These are phyloP conservation scores for Fusarium pseudoanthophilum DNA, from an alignment of 2,329 filamentous ascomycete species.

Conservation along the genomic window DNA sequence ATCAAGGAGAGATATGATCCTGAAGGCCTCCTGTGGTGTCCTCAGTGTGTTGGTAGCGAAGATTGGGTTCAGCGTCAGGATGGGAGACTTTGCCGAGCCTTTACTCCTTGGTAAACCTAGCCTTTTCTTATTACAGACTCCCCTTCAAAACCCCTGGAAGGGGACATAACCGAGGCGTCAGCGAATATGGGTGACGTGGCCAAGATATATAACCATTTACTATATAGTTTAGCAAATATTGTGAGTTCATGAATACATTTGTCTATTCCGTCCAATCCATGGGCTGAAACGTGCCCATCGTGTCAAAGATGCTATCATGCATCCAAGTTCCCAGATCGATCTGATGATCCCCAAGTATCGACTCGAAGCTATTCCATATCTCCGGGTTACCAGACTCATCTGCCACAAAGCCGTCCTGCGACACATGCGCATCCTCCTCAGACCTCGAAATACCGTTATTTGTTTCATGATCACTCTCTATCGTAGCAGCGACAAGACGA, in stretches of 20 bases:
- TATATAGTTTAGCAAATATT: too few species aligned
- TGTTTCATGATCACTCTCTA: not conserved
- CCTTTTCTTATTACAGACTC: too few species aligned
- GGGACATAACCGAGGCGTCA: too few species aligned
- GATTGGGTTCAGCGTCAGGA: not conserved
- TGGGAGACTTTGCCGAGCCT: not conserved
- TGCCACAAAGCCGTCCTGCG: not conserved
- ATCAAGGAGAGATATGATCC: not conserved
- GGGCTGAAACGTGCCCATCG: not conserved
- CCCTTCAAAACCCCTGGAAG: too few species aligned
- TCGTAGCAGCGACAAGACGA: not conserved
- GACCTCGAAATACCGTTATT: accelerated
- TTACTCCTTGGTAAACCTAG: not conserved
- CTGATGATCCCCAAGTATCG: not conserved
- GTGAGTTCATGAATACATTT: accelerated
- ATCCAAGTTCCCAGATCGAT: slow-evolving; percentile 3
- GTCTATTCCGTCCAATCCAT: not conserved
- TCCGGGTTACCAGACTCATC: not conserved
- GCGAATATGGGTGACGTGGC: too few species aligned
- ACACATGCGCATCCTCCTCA: not conserved
- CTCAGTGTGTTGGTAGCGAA: slow-evolving; percentile 2
- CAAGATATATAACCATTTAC: too few species aligned
- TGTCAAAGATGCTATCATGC: slow-evolving; percentile 1
- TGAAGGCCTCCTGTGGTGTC: not conserved
- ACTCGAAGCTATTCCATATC: not conserved